phyloP scores from a whole-genome alignment of 371 early-diverging fungal genomes.

The Mycotypha africana region DNA sequence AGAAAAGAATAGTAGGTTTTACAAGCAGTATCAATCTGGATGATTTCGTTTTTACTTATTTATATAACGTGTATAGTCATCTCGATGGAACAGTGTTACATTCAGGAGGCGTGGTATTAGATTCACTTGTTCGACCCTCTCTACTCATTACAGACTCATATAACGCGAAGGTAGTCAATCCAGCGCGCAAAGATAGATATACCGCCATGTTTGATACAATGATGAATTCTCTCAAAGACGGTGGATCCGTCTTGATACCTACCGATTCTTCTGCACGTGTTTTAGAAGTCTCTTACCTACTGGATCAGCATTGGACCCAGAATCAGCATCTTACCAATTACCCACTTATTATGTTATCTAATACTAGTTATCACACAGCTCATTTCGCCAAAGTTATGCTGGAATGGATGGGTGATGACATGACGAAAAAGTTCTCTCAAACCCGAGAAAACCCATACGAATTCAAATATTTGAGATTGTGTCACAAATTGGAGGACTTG shows the following conservation, averaged over 20 bases:
- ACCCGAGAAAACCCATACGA: constrained; percentile 87
- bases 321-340: constrained; percentile 56
- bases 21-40: too few relatives aligned
- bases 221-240: constrained; percentile 49
- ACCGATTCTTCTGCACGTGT: constrained; percentile 87
- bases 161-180: constrained; percentile 66
- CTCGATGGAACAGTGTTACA: constrained; percentile 77
- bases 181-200: constrained; percentile 72
- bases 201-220: constrained; percentile 70
- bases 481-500: constrained; percentile 69
- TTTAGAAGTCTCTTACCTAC: constrained; percentile 85
- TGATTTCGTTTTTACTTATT: background rate
- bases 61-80: constrained; percentile 75
- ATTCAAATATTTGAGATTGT: constrained; percentile 69
- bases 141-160: constrained; percentile 90
- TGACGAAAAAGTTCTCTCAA: constrained; percentile 65
- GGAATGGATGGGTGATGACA: constrained; percentile 94
- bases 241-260: constrained; percentile 88
- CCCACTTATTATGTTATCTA: constrained; percentile 75
- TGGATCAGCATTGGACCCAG: constrained; percentile 85
- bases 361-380: constrained; percentile 69
- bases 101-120: constrained; percentile 66
- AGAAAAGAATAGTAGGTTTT: constrained; percentile 84
- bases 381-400: constrained; percentile 86
- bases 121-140: constrained; percentile 73